These are phyloP conservation scores for Begonia loranthoides DNA, from an alignment of 306 rosid species.

Conservation along the genomic window DNA sequence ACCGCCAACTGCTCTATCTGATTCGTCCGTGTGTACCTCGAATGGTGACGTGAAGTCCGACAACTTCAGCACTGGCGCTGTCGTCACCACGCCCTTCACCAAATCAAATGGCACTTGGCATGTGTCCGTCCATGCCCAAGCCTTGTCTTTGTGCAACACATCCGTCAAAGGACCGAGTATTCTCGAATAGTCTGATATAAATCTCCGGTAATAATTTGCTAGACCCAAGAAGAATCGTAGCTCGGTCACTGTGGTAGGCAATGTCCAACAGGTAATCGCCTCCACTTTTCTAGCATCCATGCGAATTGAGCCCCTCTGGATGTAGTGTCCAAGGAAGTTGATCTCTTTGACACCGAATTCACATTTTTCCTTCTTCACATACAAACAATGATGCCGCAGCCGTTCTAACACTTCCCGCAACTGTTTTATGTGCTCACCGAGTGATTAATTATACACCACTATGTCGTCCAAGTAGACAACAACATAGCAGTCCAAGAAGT, in stretches of 20 bases:
- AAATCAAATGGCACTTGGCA: neutral
- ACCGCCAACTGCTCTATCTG: neutral
- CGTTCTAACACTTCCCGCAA: neutral
- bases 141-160: neutral
- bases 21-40: neutral
- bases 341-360: neutral
- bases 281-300: constrained; percentile 3
- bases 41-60: neutral
- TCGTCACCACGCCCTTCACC: neutral
- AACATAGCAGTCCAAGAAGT: neutral
- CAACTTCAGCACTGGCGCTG: neutral
- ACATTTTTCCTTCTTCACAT: neutral
- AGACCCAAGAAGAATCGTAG: neutral
- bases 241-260: neutral
- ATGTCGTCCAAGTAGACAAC: neutral
- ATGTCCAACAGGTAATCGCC: neutral
- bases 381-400: neutral
- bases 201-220: no score
- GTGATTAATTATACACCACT: neutral
- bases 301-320: neutral
- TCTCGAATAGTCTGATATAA: neutral
- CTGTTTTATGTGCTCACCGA: neutral
- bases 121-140: neutral
- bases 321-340: neutral
- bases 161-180: neutral